These are phyloP conservation scores for Eutrema japonicum DNA, from an alignment of 345 rosid genomes.

Conservation along the genomic window DNA sequence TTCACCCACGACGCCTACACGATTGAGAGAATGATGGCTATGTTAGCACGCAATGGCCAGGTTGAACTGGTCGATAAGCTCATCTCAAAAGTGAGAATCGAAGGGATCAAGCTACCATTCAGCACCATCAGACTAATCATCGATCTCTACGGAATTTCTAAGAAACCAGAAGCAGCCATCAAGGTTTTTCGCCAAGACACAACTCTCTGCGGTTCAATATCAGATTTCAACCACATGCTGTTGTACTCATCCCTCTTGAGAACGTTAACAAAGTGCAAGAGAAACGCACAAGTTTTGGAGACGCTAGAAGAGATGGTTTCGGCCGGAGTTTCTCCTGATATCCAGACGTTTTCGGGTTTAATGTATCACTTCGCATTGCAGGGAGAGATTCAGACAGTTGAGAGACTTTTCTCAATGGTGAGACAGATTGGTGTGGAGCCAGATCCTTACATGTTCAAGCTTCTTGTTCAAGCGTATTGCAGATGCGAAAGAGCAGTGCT, in stretches of 20 bases:
- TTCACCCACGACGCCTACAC: conserved; percentile 79
- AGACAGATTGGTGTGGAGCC: conserved; percentile 72
- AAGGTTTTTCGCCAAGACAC: conserved; percentile 68
- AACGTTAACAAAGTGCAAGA: conserved; percentile 75
- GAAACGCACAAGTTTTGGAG: conserved; percentile 65
- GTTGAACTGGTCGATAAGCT: conserved; percentile 74
- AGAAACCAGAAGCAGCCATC: conserved; percentile 82
- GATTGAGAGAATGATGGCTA: conserved; percentile 74
- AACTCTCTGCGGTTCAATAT: conserved; percentile 58
- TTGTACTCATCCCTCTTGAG: conserved; percentile 77
- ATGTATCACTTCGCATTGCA: conserved; percentile 75
- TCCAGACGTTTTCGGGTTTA: conserved; percentile 84
- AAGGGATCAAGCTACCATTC: conserved; percentile 73
- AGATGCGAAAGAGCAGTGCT: conserved; percentile 76
- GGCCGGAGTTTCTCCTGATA: conserved; percentile 64
- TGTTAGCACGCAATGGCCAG: conserved; percentile 71
- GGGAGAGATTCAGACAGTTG: conserved; percentile 79
- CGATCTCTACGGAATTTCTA: conserved; percentile 84
- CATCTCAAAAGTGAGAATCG: conserved; percentile 60
- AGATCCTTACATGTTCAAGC: conserved; percentile 75
- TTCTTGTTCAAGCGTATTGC: conserved; percentile 80
- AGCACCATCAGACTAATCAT: conserved; percentile 77
- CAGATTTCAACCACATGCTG: conserved; percentile 66
- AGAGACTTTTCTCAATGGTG: conserved; percentile 68
- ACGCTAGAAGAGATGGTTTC: conserved; percentile 77